Base-by-base conservation (phyloP, 2,329 filamentous ascomycete species). In the Scopulariopsis brevicaulis region DNA sequence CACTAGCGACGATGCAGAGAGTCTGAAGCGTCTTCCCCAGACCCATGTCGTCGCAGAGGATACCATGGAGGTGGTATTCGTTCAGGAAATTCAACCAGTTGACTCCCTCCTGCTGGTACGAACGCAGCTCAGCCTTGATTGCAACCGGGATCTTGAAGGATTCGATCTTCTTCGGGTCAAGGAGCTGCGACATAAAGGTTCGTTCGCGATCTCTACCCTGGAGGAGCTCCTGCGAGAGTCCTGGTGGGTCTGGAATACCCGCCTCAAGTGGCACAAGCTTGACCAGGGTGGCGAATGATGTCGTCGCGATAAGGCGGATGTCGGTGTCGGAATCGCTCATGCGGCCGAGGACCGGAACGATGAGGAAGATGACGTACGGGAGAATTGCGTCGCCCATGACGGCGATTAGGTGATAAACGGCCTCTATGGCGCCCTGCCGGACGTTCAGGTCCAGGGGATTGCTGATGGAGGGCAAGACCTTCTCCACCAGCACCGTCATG, bases 251-350 rank as follows among this genome's bases (percentile, higher is more conserved):
- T 1, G 94, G 93, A 63, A 99, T 99, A 64, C 95, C 94, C 53
- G 94, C 94, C 73, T 99, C 94, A 15, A 99, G 82, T 14, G 94
- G 94, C 56, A 99, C 94, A 55, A 99, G 83, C 73, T 99, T 99
- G 64, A 99, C 94, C 8, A 99, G 77, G 0, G 94, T 97, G 2
- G 94, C 94, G 68, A 99, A 99, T 1, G 94, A 95, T 0, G 94
- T 99, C 0, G 94, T 99, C 4, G 94, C 91, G 58, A 99, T 87
- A 7, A 97, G 80, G 57, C 94, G 87, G 57, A 99, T 89, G 68
- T 97, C 94, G 62, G 95, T 93, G 68, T 99, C 93, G 0, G 93
- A 96, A 70, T 99, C 94, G 68, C 94, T 97, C 94, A 99, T 99
- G 52, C 94, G 86, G 57, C 94, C 94, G 55, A 99, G 80, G 4